These are phyloP conservation scores for Licmophora abbreviata DNA, from an alignment of 108 stramenopile species.

Conservation along the genomic window DNA sequence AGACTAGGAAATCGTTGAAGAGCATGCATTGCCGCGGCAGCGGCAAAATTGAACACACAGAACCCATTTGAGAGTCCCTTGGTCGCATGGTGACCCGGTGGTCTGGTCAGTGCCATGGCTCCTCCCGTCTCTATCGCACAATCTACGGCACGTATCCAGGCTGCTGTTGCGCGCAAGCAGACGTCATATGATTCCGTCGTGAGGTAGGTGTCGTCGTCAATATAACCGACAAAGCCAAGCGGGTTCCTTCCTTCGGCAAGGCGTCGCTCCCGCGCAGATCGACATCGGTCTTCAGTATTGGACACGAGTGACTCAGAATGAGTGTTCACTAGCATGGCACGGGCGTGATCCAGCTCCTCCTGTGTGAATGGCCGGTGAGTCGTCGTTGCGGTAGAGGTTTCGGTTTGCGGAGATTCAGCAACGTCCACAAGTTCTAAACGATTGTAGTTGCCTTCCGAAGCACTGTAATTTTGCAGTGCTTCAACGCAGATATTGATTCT, in stretches of 20 bases:
- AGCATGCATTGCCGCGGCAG: slow-evolving; percentile 33
- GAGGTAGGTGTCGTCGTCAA: slow-evolving; percentile 41
- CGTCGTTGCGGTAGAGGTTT: background rate
- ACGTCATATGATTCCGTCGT: slow-evolving; percentile 36
- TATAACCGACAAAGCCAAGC: slow-evolving; percentile 38
- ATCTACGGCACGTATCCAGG: slow-evolving; percentile 45
- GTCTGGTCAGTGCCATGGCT: slow-evolving; percentile 46
- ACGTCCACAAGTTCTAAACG: slow-evolving; percentile 18
- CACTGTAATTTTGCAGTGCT: slow-evolving; percentile 7
- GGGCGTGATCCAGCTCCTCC: slow-evolving; percentile 24
- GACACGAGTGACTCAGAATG: slow-evolving; percentile 22
- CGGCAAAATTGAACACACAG: slow-evolving; percentile 56
- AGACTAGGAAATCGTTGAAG: slow-evolving; percentile 8
- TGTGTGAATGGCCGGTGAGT: slow-evolving; percentile 14
- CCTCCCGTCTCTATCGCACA: background rate
- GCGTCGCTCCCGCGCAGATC: slow-evolving; percentile 15
- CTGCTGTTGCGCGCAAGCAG: slow-evolving; percentile 36
- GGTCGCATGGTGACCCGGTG: slow-evolving; percentile 68
- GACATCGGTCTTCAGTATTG: slow-evolving; percentile 22
- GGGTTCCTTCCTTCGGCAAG: slow-evolving; percentile 33
- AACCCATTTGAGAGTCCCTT: slow-evolving; percentile 36
- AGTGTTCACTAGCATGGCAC: slow-evolving; percentile 18
- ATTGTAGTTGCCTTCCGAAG: background rate
- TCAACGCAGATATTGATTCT: slow-evolving; percentile 29
- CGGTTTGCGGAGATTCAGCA: background rate